Evolutionary conservation across 768 basidiomycete species (phyloP), one percentile per base, ranked within the genome.

Genomic region (Steccherinum ochraceum): DNA sequence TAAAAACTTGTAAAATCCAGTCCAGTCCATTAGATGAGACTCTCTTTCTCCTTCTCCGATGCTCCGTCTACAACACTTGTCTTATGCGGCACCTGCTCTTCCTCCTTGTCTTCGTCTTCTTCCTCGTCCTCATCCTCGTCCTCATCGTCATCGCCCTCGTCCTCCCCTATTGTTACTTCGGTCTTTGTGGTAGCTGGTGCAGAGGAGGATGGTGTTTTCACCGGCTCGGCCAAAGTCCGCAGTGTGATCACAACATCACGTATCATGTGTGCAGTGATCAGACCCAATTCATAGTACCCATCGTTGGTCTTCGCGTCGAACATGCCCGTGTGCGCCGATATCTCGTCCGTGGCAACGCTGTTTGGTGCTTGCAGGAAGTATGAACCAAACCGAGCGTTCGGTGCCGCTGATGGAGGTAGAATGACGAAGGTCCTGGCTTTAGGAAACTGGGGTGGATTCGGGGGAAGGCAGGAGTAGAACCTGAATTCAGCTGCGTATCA

Each of bases 251-350:
- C 63, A 0, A 81, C 81, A 49, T 83, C 78, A 49, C 81, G 73
- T 52, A 91, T 78, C 21, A 81, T 58, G 46, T 78, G 73, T 16
- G 81, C 83, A 0, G 80, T 78, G 42, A 76, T 69, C 30, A 94
- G 69, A 1, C 92, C 93, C 5, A 96, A 72, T 58, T 83, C 81
- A 61, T 94, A 94, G 67, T 92, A 96, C 18, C 92, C 92, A 57
- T 94, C 92, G 60, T 96, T 95, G 20, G 80, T 82, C 56, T 72
- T 76, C 4, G 80, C 77, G 52, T 77, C 75, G 67, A 96, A 97
- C 87, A 97, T 95, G 26, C 84, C 84, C 27, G 81, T 89, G 62
- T 97, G 93, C 4, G 90, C 93, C 52, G 84, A 74, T 7, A 94
- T 68, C 65, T 95, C 93, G 60, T 93, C 86, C 20, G 73, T 53